These are phyloP conservation scores for Xylaria polymorpha DNA, from an alignment of 2,329 filamentous ascomycete genomes.

Conservation along the genomic window DNA sequence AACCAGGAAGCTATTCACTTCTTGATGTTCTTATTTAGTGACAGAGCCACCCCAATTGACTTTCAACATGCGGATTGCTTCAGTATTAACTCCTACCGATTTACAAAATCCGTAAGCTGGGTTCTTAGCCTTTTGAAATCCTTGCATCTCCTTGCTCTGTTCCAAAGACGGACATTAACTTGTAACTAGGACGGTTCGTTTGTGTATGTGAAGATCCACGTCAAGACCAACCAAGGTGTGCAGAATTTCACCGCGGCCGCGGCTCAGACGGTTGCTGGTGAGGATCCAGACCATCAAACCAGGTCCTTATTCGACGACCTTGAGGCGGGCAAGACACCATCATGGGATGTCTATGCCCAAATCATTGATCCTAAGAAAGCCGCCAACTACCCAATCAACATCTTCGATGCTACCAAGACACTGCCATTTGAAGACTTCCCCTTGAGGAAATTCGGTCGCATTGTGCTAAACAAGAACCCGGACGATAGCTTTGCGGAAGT, in stretches of 20 bases:
- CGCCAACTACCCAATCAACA: slow-evolving; percentile 58
- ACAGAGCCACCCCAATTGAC: slow-evolving; percentile 61
- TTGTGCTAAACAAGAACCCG: slow-evolving; percentile 62
- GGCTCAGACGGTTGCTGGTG: slow-evolving; percentile 51
- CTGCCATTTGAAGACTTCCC: slow-evolving; percentile 65
- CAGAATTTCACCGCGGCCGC: slow-evolving; percentile 57
- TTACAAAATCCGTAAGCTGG: slow-evolving; percentile 51
- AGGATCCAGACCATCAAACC: slow-evolving; percentile 63
- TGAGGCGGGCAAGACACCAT: slow-evolving; percentile 58
- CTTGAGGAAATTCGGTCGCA: slow-evolving; percentile 59
- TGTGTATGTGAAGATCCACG: slow-evolving; percentile 53
- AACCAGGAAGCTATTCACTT: slow-evolving; percentile 63
- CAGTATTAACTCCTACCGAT: slow-evolving; percentile 61
- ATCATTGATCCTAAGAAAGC: slow-evolving; percentile 64
- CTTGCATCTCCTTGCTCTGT: slow-evolving; percentile 51
- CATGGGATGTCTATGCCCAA: slow-evolving; percentile 66
- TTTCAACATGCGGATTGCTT: slow-evolving; percentile 60
- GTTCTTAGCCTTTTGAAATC: neutral
- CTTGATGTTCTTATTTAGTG: slow-evolving; percentile 63
- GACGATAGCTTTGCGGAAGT: slow-evolving; percentile 54
- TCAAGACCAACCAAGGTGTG: slow-evolving; percentile 60
- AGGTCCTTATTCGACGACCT: slow-evolving; percentile 55
- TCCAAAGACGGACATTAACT: slow-evolving; percentile 59
- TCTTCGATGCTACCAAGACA: slow-evolving; percentile 68
- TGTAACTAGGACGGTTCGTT: slow-evolving; percentile 30